Evolutionary conservation across 2,329 filamentous ascomycete genomes (phyloP).

Genomic region (Sordariomycetes sp.): DNA sequence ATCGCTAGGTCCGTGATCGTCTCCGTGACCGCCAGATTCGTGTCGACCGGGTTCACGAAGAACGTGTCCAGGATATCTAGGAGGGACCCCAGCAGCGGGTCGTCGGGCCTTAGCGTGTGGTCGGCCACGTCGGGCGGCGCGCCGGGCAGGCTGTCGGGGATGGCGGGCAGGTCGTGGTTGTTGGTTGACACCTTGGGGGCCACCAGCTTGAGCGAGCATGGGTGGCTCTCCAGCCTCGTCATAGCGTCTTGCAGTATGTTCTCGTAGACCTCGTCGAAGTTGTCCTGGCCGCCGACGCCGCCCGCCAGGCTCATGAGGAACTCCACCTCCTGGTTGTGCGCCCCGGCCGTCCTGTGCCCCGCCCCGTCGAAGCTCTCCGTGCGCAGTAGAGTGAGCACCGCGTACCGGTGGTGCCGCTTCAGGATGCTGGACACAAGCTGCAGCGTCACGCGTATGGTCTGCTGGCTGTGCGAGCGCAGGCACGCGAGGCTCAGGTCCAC

Average conservation of each 20-base stretch:
- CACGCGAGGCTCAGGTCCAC: slow-evolving; percentile 85
- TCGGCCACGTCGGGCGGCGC: slow-evolving; percentile 49
- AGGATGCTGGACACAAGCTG: slow-evolving; percentile 80
- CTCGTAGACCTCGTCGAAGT: slow-evolving; percentile 64
- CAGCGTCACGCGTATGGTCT: slow-evolving; percentile 82
- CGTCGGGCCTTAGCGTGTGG: slow-evolving; percentile 52
- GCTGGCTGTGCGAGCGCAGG: slow-evolving; percentile 70
- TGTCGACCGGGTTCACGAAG: slow-evolving; percentile 83
- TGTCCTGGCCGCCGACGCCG: slow-evolving; percentile 56
- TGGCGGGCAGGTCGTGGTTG: slow-evolving; percentile 43
- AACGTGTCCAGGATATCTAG: slow-evolving; percentile 67
- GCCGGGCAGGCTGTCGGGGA: slow-evolving; percentile 45
- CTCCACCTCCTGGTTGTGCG: slow-evolving; percentile 65
- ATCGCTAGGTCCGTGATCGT: slow-evolving; percentile 71
- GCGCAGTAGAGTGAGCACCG: slow-evolving; percentile 64
- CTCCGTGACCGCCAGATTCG: slow-evolving; percentile 80
- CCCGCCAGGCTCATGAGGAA: slow-evolving; percentile 58
- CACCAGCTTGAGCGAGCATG: slow-evolving; percentile 61
- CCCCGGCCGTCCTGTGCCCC: slow-evolving; percentile 56
- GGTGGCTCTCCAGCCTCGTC: slow-evolving; percentile 58
- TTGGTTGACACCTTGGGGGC: slow-evolving; percentile 47
- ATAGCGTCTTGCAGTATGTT: slow-evolving; percentile 61
- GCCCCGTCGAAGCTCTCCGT: slow-evolving; percentile 45
- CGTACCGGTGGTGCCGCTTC: slow-evolving; percentile 79
- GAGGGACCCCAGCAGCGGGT: slow-evolving; percentile 54